Evolutionary conservation across 148 eudicot species (phyloP), one percentile per base, ranked within the genome.

Genomic region (Chenopodium berlandieri): DNA sequence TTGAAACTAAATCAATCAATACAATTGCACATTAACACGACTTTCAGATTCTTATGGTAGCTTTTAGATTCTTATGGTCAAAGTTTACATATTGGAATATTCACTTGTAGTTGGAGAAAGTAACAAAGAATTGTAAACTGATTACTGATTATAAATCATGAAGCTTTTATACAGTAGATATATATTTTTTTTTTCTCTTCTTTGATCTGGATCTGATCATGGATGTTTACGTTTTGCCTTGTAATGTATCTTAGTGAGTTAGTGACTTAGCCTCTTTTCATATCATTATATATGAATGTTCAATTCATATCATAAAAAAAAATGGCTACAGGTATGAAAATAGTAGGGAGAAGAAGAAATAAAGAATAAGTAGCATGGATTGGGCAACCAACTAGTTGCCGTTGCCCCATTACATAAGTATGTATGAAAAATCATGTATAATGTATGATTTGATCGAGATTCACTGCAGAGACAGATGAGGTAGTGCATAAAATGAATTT

Each of bases 401-500:
- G 23, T 22, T 62, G 25, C 66, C 25, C 25, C 66, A 20, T 20
- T 1, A 22, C 66, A 62, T 62, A 62, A 20, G 22, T 56, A 56
- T 56, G 62, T 16, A 4, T 56, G 62, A 56, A 17, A 56, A 13
- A 56, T 22, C 65, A 5, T 20, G 65, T 62, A 19, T 1, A 22
- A 19, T 22, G 23, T 62, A 62, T 22, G 25, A 19, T 22, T n/a
- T 62, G 65, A 62, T 9, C 1, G 9, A 19, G 25, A 62, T 62
- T 62, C 65, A 62, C 23, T 62, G 65, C 4, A 23, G 65, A 20
- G 65, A 62, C 25, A 62, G 8, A 62, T 62, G 65, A 22, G 65
- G 65, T 44, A 20, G 56, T 74, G 37, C 34, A 50, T 81, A 79
- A 27, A 32, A 13, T 48, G 68, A 71, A 67, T 66, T 30, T 64